These are phyloP conservation scores for Venustampulla echinocandica DNA, from an alignment of 495 filamentous ascomycete genomes.

Conservation along the genomic window DNA sequence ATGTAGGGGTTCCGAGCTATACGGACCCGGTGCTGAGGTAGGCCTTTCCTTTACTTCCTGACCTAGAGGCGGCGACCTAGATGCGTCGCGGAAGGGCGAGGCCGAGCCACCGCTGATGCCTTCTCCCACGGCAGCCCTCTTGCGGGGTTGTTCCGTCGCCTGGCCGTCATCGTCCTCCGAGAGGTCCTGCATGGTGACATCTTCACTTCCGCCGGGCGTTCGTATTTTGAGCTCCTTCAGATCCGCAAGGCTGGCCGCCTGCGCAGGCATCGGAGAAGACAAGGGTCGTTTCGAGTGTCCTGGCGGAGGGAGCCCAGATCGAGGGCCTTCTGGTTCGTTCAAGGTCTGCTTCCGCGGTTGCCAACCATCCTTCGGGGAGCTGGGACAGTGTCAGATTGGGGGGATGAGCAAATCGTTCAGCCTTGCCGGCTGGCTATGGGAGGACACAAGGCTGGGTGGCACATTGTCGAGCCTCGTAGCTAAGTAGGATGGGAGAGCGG, in stretches of 20 bases:
- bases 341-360: background rate
- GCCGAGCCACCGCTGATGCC: slow-evolving; percentile 1
- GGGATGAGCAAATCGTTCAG: background rate
- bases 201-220: background rate
- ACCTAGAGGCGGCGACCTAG: background rate
- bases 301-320: background rate
- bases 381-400: background rate
- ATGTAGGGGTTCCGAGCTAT: background rate
- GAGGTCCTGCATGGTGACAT: background rate
- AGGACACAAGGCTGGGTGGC: background rate
- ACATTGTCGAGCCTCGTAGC: background rate
- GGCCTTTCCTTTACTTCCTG: background rate
- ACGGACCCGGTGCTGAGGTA: background rate
- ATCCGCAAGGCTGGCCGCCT: background rate
- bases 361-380: background rate
- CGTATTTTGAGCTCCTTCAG: background rate
- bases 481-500: background rate
- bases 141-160: background rate
- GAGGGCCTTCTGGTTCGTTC: background rate
- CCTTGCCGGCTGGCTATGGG: background rate
- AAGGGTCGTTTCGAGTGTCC: slow-evolving; percentile 1
- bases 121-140: background rate
- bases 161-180: background rate
- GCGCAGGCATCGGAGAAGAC: background rate
- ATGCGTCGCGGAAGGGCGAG: slow-evolving; percentile 1